A percentile compares a stretch with the other conserved stretches of the same genome.
These are phyloP conservation scores for Exophiala mesophila DNA, from an alignment of 2,329 filamentous ascomycete genomes.

Conservation along the genomic window DNA sequence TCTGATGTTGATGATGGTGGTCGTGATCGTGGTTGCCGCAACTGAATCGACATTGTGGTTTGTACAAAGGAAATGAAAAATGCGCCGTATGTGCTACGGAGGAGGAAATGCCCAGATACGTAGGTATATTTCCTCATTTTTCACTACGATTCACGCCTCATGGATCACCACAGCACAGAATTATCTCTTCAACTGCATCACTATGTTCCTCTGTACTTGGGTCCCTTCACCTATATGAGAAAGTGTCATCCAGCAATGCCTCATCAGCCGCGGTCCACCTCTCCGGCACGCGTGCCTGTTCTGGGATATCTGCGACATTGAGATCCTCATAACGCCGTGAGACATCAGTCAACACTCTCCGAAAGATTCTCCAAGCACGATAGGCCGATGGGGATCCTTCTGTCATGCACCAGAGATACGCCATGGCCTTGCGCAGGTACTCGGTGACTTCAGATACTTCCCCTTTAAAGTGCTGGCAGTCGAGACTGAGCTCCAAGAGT, in stretches of 20 bases:
- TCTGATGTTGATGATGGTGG: too few relatives aligned
- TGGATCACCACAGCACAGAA: not conserved
- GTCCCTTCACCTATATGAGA: too few relatives aligned
- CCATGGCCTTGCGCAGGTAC: conserved; percentile 27
- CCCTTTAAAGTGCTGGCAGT: conserved; percentile 22
- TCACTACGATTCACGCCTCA: too few relatives aligned
- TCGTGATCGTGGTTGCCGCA: too few relatives aligned
- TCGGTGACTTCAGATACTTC: conserved; percentile 20
- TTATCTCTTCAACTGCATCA: too few relatives aligned
- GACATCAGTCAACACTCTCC: conserved; percentile 13
- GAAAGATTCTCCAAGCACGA: conserved; percentile 19
- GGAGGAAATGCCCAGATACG: too few relatives aligned
- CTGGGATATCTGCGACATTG: conserved; percentile 10
- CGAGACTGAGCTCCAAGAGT: conserved; percentile 27
- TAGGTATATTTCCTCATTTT: too few relatives aligned
- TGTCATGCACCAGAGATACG: conserved; percentile 21
- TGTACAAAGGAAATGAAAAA: too few relatives aligned
- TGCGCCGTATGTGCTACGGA: too few relatives aligned
- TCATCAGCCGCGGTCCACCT: conserved; percentile 15
- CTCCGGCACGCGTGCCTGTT: conserved; percentile 8
- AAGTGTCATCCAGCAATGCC: not conserved
- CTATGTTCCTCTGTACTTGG: too few relatives aligned
- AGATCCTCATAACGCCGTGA: conserved; percentile 3
- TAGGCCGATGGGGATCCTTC: conserved; percentile 16
- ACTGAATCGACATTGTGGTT: too few relatives aligned